Percentiles rank a stretch among this genome's conserved stretches.
Conservation (phyloP, 306 rosid species). For the Glycyrrhiza uralensis region DNA sequence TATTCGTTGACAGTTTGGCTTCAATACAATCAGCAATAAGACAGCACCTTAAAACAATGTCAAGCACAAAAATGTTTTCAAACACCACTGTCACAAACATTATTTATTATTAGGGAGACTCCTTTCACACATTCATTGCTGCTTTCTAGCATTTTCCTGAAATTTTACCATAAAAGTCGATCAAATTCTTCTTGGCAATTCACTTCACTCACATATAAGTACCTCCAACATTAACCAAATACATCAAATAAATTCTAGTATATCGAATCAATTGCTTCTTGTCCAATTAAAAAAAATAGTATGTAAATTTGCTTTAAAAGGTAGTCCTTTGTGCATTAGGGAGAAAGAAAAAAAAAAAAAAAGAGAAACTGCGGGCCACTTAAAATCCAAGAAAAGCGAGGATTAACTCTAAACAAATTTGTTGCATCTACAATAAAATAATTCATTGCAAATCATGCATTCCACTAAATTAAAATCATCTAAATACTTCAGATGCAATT, state of each 20-base stretch:
- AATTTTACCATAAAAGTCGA: not conserved
- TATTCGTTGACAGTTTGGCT: not conserved
- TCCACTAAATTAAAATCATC: slow-evolving; percentile 10
- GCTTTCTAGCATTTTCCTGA: not conserved
- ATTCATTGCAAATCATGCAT: not conserved
- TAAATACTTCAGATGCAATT: not conserved
- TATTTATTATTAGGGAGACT: not conserved
- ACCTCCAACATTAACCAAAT: not conserved
- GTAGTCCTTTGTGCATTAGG: not conserved
- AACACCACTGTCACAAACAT: not conserved
- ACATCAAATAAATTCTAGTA: not conserved
- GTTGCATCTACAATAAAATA: not conserved
- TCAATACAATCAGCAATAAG: not conserved
- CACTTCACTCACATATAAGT: not conserved
- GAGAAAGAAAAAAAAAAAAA: too few species aligned
- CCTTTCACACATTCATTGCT: not conserved
- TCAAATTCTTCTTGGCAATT: slow-evolving; percentile 2
- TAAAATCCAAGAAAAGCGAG: not conserved
- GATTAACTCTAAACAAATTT: not conserved
- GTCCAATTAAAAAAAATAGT: not conserved
- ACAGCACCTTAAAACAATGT: not conserved
- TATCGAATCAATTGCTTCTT: not conserved
- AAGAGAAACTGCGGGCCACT: not conserved
- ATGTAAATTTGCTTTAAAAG: not conserved
- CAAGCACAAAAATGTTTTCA: not conserved